These are phyloP conservation scores for Candida dajiaensis DNA, from an alignment of 805 yeast genomes.

Conservation along the genomic window DNA sequence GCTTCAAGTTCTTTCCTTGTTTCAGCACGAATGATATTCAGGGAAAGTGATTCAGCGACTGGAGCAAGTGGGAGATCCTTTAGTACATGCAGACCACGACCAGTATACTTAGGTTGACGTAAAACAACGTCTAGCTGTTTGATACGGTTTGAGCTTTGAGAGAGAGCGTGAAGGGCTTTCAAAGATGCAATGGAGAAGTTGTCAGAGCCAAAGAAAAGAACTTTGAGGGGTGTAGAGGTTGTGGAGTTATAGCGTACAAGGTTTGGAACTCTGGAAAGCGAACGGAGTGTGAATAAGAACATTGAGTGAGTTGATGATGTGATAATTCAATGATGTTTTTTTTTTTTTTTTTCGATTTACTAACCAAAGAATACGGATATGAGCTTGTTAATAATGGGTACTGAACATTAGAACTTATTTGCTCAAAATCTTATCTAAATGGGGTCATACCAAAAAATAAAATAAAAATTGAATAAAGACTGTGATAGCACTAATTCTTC, in stretches of 20 bases:
- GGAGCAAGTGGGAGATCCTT: constrained; percentile 50
- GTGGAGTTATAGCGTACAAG: neutral
- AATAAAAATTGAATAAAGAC: no score
- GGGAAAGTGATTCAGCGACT: constrained; percentile 28
- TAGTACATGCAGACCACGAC: constrained; percentile 43
- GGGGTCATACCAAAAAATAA: no score
- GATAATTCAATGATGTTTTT: neutral
- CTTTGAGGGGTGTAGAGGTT: constrained; percentile 3
- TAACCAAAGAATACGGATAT: no score
- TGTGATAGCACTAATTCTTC: no score
- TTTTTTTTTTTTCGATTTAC: no score
- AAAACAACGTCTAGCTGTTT: constrained; percentile 54
- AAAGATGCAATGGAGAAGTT: constrained; percentile 57
- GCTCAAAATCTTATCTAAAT: no score
- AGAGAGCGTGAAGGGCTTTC: constrained; percentile 26
- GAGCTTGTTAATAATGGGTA: no score
- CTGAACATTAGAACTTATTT: no score
- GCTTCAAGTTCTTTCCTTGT: constrained; percentile 32
- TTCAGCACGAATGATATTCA: constrained; percentile 49
- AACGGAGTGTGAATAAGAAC: neutral
- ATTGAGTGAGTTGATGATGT: neutral
- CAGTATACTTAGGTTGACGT: constrained; percentile 55
- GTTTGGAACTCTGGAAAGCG: neutral
- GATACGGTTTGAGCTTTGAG: constrained; percentile 16
- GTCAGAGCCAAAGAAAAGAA: constrained; percentile 81